phyloP scores from a whole-genome alignment of 2,329 filamentous ascomycete genomes.

The Grosmannia huntii region DNA sequence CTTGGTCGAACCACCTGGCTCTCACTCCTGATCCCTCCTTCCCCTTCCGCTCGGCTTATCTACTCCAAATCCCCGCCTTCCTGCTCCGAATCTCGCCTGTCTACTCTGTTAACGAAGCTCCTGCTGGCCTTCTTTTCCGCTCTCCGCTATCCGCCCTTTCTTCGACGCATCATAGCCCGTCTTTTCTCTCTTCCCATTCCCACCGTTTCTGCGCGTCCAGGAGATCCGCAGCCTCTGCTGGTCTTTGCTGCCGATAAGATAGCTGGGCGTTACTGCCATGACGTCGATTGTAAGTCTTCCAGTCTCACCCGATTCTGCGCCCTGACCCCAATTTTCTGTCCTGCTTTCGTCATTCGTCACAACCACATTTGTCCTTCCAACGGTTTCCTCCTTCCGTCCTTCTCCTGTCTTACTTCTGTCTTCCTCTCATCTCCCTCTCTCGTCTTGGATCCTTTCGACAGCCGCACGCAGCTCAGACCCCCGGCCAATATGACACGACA shows the following conservation, averaged over 20 bases:
- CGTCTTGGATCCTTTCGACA: neutral
- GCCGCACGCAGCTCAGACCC: neutral
- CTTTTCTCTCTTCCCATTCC: neutral
- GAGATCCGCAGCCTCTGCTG: neutral
- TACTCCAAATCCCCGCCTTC: neutral
- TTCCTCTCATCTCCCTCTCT: neutral
- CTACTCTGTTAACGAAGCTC: neutral
- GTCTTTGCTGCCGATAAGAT: neutral
- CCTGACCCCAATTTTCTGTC: neutral
- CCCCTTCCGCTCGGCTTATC: neutral
- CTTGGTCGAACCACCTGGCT: neutral
- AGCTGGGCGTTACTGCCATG: slow-evolving; percentile 14
- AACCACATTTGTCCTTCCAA: neutral
- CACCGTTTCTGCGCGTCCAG: neutral
- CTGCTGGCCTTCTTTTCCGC: neutral
- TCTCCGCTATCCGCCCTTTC: neutral
- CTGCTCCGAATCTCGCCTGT: slow-evolving; percentile 6
- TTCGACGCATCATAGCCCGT: neutral
- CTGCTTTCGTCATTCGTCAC: neutral
- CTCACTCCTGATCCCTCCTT: slow-evolving; percentile 4
- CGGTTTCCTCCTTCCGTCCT: neutral
- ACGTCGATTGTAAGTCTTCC: slow-evolving; percentile 21
- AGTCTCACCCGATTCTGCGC: neutral
- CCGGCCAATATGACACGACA: neutral
- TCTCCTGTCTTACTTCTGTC: neutral